Evolutionary conservation across 495 filamentous ascomycete species (phyloP), one percentile per base, ranked within the genome.

Genomic region (Hyaloscypha variabilis): DNA sequence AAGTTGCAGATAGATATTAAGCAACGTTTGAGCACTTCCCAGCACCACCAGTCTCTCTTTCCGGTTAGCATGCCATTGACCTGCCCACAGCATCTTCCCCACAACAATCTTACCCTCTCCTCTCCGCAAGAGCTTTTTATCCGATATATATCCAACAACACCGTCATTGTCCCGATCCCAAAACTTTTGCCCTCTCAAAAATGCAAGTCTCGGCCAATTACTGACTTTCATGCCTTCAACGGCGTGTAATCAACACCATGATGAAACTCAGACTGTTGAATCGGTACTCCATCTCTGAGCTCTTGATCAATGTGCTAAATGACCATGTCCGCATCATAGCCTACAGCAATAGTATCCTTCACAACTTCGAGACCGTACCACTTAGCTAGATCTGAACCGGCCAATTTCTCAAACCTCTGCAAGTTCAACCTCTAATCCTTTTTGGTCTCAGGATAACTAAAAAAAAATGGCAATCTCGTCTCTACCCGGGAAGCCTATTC

Each of bases 401-500:
- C 83, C 4, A 87, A 57, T 70, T 85, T 78, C 8, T 86, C 84
- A 69, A 85, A 85, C 25, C 79, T 79, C 67, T 79, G 79, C 4
- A 81, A 64, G 0, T 74, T 77, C 1, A 87, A 71, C 3, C 79
- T 76, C 3, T 58, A 62, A 60, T 70, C 68, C 42, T 49, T 50
- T 17, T 65, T 54, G 28, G 28, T 24, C 11, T 73, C 76, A 6
- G 75, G 72, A 52, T 67, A 63, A 52, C 67, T 65, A 71, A 78
- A 78, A 0, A 82, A 53, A 17, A 81, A 69, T 3, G 83, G 74
- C 46, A 87, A 69, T 30, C 83, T 74, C 19, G 83, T 86, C 69
- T 86, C 84, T 5, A 87, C 73, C 0, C 84, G 0, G 83, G 83
- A 8, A 81, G 73, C 0, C 83, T 83, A 59, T 87, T 86, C 3